Percentiles rank a stretch among this genome's conserved stretches.
These are phyloP conservation scores for Peltaster fructicola DNA, from an alignment of 2,329 filamentous ascomycete species.

Conservation along the genomic window DNA sequence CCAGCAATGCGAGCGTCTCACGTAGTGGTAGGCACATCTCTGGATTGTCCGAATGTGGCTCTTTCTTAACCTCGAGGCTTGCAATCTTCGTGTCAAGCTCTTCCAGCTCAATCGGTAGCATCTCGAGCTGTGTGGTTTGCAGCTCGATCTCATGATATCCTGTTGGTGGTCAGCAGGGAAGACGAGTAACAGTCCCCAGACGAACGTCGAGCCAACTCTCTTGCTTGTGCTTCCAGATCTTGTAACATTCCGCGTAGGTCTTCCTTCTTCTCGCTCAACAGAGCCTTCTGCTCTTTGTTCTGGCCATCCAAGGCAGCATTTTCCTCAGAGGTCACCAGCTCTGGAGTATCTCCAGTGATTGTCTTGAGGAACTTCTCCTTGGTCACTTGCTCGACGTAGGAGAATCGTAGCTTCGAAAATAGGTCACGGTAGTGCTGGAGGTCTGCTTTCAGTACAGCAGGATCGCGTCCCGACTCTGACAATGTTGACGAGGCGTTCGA, in stretches of 20 bases:
- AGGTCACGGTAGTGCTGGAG: conserved; percentile 83
- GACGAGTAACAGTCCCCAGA: conserved; percentile 5
- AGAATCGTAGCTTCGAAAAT: conserved; percentile 91
- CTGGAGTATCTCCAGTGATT: conserved; percentile 77
- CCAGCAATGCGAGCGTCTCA: conserved; percentile 24
- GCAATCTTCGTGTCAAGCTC: conserved; percentile 33
- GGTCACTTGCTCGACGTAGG: conserved; percentile 93
- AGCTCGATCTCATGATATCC: conserved; percentile 38
- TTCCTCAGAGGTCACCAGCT: conserved; percentile 66
- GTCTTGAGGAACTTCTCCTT: conserved; percentile 94
- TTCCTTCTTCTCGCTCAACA: conserved; percentile 61
- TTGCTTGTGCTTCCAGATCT: conserved; percentile 49
- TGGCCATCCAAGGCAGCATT: conserved; percentile 63
- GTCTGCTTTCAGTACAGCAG: conserved; percentile 64
- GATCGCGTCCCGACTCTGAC: conserved; percentile 51
- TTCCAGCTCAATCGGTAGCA: conserved; percentile 34
- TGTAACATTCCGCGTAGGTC: conserved; percentile 58
- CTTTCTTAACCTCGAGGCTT: conserved; percentile 21
- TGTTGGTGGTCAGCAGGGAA: conserved; percentile 7
- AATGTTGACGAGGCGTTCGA: conserved; percentile 53
- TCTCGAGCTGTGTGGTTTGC: conserved; percentile 32
- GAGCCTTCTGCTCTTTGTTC: conserved; percentile 50
- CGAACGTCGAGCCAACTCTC: conserved; percentile 37
- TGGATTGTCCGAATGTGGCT: conserved; percentile 19
- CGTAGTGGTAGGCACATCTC: conserved; percentile 26